phyloP scores from a whole-genome alignment of 2,329 filamentous ascomycete genomes.

The Davidsoniella eucalypti region DNA sequence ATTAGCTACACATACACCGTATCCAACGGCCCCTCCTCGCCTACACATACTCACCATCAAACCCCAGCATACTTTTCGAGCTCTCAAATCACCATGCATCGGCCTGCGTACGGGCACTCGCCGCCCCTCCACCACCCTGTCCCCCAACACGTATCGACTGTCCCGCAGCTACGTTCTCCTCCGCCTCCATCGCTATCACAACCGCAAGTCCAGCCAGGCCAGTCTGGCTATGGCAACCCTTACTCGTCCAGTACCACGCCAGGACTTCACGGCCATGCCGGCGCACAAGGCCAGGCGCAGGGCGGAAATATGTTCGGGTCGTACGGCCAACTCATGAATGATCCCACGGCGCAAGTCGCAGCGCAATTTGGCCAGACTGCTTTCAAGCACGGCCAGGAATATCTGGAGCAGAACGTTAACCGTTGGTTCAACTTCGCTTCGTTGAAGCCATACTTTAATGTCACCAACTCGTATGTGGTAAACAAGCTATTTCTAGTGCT shows the following conservation, averaged over 20 bases:
- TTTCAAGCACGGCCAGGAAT: conserved; percentile 81
- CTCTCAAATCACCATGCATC: conserved; percentile 51
- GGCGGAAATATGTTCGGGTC: conserved; percentile 44
- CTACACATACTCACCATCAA: neutral
- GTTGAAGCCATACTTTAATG: conserved; percentile 98
- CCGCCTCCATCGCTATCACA: conserved; percentile 61
- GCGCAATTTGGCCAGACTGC: conserved; percentile 88
- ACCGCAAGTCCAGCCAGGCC: conserved; percentile 23
- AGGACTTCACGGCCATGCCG: neutral
- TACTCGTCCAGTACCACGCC: conserved; percentile 35
- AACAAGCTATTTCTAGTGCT: conserved; percentile 87
- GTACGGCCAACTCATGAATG: conserved; percentile 89
- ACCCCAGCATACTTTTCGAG: neutral
- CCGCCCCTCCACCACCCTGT: conserved; percentile 93
- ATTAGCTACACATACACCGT: neutral
- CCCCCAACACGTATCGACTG: conserved; percentile 94
- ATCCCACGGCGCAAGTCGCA: conserved; percentile 86
- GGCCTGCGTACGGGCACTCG: conserved; percentile 68
- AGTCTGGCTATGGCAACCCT: conserved; percentile 50
- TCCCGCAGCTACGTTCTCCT: conserved; percentile 89
- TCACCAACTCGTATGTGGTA: conserved; percentile 91
- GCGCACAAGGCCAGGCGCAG: conserved; percentile 7
- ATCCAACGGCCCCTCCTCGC: neutral
- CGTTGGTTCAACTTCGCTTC: conserved; percentile 81
- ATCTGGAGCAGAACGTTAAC: conserved; percentile 78